phyloP scores from a whole-genome alignment of 768 basidiomycete species.

The Collybia sordida region DNA sequence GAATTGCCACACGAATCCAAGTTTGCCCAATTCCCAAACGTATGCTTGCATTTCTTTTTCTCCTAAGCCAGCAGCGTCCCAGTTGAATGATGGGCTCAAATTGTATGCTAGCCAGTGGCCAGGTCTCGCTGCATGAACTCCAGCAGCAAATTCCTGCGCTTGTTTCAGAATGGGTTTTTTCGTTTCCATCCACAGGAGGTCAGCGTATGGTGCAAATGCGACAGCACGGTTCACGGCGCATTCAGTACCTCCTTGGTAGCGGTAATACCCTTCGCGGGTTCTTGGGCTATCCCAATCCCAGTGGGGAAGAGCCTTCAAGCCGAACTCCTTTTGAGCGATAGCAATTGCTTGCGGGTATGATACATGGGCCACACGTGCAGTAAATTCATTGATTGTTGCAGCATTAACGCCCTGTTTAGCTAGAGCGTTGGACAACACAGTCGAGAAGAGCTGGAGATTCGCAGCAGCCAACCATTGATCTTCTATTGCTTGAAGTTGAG shows the following conservation, averaged over 20 bases:
- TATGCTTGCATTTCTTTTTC: constrained; percentile 84
- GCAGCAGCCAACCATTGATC: constrained; percentile 85
- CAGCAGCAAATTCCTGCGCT: constrained; percentile 88
- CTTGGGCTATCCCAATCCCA: constrained; percentile 96
- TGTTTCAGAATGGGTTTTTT: constrained; percentile 91
- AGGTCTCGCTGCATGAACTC: constrained; percentile 80
- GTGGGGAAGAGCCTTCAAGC: constrained; percentile 70
- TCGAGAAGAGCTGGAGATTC: constrained; percentile 76
- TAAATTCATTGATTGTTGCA: constrained; percentile 58
- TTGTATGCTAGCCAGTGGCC: constrained; percentile 98
- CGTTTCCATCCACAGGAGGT: constrained; percentile 96
- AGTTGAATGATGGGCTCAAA: constrained; percentile 90
- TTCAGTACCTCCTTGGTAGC: constrained; percentile 95
- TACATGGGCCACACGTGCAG: constrained; percentile 57
- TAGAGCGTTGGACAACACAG: constrained; percentile 67
- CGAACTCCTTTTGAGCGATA: constrained; percentile 80
- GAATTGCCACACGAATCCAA: constrained; percentile 99
- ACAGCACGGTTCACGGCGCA: constrained; percentile 91
- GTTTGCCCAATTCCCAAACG: constrained; percentile 91
- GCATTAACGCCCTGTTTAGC: constrained; percentile 54
- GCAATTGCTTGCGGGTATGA: constrained; percentile 69
- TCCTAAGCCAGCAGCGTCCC: constrained; percentile 90
- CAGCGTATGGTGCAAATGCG: constrained; percentile 93
- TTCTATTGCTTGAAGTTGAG: constrained; percentile 83
- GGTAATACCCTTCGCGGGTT: constrained; percentile 95